Percentiles rank a stretch among this genome's conserved stretches.
Conservation (phyloP, 257 asterid genomes). For the Oldenlandia corymbosa region DNA sequence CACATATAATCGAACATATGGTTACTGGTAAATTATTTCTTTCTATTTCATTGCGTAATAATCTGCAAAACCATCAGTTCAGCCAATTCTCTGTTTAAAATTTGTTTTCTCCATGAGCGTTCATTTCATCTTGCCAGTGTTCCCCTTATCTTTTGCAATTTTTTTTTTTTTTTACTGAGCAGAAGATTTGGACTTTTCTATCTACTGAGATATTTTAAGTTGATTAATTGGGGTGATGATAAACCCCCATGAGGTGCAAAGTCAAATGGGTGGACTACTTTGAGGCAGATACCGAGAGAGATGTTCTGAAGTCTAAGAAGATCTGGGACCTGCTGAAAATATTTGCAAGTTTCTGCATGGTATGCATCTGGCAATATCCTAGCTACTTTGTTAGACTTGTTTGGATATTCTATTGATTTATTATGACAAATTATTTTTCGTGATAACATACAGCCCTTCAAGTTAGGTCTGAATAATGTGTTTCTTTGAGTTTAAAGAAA, state of each 20-base stretch:
- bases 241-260: neutral
- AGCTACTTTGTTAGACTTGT: too few relatives aligned
- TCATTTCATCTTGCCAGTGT: too few relatives aligned
- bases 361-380: neutral
- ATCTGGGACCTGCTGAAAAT: neutral
- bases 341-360: neutral
- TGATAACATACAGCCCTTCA: neutral
- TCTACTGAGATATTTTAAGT: neutral
- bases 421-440: neutral
- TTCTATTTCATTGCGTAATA: neutral
- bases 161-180: neutral
- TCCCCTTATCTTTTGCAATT: neutral
- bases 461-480: neutral
- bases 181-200: neutral
- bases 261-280: neutral
- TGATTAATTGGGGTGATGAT: neutral
- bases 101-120: neutral
- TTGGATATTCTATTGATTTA: neutral
- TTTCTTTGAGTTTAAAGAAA: neutral
- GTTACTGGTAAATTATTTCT: neutral
- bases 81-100: neutral
- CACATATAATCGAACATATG: neutral
- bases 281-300: neutral
- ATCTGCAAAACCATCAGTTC: neutral
- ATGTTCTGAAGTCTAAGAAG: neutral